Percentiles rank a stretch among this genome's conserved stretches.
phyloP scores from a whole-genome alignment of 345 rosid genomes.

The Kernera saxatilis region DNA sequence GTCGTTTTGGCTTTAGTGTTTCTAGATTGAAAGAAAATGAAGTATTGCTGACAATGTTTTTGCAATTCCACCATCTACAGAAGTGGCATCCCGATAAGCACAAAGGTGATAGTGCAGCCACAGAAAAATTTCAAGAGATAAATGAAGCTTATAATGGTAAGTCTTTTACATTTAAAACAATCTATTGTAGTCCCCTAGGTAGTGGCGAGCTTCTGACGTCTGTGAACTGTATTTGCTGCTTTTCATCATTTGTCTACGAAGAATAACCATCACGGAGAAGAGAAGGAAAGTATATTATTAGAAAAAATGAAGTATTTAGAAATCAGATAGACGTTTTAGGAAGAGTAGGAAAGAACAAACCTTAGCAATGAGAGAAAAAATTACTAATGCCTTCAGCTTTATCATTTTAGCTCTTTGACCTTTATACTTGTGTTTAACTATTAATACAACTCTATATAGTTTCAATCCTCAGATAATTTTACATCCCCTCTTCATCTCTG shows the following conservation, averaged over 20 bases:
- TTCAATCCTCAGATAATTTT: not conserved
- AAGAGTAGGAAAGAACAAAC: not conserved
- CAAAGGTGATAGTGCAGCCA: constrained; percentile 60
- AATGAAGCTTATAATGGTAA: constrained; percentile 75
- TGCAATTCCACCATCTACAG: constrained; percentile 29
- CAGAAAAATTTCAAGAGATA: constrained; percentile 73
- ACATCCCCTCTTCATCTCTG: not conserved
- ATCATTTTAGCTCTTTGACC: not conserved
- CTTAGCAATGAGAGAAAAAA: not conserved
- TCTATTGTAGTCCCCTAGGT: not conserved
- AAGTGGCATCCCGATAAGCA: constrained; percentile 93
- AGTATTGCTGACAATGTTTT: not conserved
- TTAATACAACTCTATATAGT: not conserved
- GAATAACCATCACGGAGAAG: not conserved
- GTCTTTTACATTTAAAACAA: not conserved
- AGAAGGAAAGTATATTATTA: not conserved
- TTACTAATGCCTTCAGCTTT: not conserved
- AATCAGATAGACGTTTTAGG: not conserved
- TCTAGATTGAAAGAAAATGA: not conserved
- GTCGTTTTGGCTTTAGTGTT: not conserved
- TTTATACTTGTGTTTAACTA: not conserved
- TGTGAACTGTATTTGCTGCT: not conserved
- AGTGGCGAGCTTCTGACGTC: not conserved
- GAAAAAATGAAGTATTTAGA: not conserved
- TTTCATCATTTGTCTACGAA: not conserved